Evolutionary conservation across 2,329 filamentous ascomycete genomes (phyloP), one percentile per base, ranked within the genome.

Genomic region (Paramyrothecium sp.): DNA sequence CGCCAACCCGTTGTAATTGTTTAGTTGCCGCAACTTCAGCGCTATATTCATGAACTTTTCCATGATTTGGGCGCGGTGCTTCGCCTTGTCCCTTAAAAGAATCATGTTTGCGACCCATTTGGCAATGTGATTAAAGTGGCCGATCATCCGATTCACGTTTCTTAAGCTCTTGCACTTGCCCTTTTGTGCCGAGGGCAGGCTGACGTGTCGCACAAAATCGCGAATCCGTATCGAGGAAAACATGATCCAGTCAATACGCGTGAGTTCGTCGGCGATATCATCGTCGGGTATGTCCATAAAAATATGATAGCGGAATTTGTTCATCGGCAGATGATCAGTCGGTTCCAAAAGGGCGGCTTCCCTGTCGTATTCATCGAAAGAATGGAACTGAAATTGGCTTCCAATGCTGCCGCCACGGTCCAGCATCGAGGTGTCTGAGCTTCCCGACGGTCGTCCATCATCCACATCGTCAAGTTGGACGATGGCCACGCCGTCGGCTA

Each of bases 1-100:
- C n/a, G 93, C 94, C 2, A 99, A 80, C 0, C 92, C 90, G 71
- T 98, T 98, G 79, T 98, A 99, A 73, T 99, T 98, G 78, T 98
- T 97, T 60, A 97, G 78, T 68, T 93, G 89, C 44, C 95, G 89
- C 53, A 99, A 79, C 75, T 92, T 94, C 67, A 89, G 69, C 38
- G 94, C 93, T 65, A 99, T 87, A 54, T 84, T 85, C 91, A 98
- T 98, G 71, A 97, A 97, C 71, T 97, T 97, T 71, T 97, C 94
- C 56, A 99, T 77, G 76, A 95, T 94, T 61, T 89, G 84, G 3
- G 92, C 93, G 61, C 95, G 85, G 71, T 99, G 95, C 73, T 98
- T 98, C 12, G 95, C 89, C 76, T 99, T 99, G 70, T 98, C 94
- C 61, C 94, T 87, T 63, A 98, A 83, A 10, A 99, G 80, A 55